phyloP scores from a whole-genome alignment of 805 yeast genomes.

The Isabelozyma heimii region DNA sequence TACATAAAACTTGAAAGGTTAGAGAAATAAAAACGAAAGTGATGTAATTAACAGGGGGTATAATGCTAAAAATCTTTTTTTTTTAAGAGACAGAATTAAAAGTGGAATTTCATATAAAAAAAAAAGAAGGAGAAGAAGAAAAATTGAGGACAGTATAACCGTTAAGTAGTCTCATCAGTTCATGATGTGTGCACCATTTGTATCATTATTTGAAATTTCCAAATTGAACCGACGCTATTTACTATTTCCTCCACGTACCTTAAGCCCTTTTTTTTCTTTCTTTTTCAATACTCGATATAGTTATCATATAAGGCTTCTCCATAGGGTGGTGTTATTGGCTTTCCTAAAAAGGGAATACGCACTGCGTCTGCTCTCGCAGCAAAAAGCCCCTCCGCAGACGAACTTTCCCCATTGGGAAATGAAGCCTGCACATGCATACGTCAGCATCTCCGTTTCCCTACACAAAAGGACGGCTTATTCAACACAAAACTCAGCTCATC shows the following conservation, averaged over 20 bases:
- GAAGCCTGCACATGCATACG: background rate
- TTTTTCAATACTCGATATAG: background rate
- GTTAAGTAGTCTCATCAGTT: background rate
- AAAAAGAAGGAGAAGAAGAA: background rate
- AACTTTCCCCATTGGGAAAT: background rate
- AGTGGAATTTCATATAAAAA: background rate
- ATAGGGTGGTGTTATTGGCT: background rate
- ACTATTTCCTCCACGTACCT: background rate
- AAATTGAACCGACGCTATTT: background rate
- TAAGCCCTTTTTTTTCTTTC: background rate
- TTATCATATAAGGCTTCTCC: background rate
- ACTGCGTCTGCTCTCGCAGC: background rate
- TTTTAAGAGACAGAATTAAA: too few species aligned
- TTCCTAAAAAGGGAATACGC: background rate
- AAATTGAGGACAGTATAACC: background rate
- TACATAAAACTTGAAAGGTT: background rate
- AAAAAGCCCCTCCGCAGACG: background rate
- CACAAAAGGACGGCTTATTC: background rate
- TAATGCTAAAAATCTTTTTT: background rate
- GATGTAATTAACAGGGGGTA: background rate
- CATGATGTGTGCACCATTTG: background rate
- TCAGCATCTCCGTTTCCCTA: background rate
- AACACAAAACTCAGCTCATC: background rate
- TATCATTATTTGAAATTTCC: background rate
- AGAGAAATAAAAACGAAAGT: too few species aligned